Conservation (phyloP, 1,284 basidiomycete genomes). For the Ustilago shanxiensis region DNA sequence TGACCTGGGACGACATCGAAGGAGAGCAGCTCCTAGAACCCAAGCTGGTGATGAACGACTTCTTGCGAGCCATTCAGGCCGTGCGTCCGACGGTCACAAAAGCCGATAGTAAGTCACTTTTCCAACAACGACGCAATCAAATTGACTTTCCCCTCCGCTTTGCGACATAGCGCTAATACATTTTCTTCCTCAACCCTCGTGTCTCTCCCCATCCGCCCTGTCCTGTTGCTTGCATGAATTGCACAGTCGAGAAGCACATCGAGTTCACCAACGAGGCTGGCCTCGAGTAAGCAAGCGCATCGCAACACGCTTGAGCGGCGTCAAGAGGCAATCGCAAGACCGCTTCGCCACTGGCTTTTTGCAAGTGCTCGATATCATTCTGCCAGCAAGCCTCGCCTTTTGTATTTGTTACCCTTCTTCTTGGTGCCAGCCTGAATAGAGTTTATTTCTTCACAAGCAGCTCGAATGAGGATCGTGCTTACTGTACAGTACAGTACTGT, state of each 20-base stretch:
- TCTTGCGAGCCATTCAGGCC: conserved; percentile 83
- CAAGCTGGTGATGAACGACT: conserved; percentile 75
- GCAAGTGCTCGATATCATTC: neutral
- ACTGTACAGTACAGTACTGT: too few species aligned
- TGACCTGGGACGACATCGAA: conserved; percentile 90
- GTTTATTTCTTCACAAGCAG: neutral
- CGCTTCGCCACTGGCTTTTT: neutral
- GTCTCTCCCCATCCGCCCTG: neutral
- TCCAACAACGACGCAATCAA: neutral
- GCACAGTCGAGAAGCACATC: conserved; percentile 78
- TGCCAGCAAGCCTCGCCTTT: neutral
- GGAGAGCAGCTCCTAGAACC: conserved; percentile 84
- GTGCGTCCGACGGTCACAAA: conserved; percentile 90
- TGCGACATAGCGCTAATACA: neutral
- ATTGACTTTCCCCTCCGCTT: neutral
- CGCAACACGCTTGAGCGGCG: neutral
- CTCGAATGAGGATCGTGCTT: neutral
- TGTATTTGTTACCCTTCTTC: neutral
- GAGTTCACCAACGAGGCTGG: conserved; percentile 88
- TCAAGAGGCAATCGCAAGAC: neutral
- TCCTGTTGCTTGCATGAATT: neutral
- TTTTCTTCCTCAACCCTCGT: neutral
- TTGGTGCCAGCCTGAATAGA: conserved; percentile 6
- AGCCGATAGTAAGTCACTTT: conserved; percentile 77
- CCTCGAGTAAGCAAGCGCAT: conserved; percentile 47